Evolutionary conservation across 768 basidiomycete species (phyloP).

Genomic region (Mycena latifolia): DNA sequence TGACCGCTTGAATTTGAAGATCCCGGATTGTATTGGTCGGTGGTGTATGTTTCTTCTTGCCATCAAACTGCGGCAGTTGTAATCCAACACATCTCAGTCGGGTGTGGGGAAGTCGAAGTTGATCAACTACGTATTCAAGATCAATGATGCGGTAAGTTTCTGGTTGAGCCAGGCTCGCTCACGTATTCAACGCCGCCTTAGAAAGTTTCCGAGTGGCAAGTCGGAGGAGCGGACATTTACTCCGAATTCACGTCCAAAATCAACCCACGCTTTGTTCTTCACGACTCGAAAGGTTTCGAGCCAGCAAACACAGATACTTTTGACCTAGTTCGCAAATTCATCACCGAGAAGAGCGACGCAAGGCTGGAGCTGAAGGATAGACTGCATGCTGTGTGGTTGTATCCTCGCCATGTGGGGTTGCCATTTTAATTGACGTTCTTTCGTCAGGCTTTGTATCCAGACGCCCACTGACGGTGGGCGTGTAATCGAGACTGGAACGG

Average conservation of each 20-base stretch:
- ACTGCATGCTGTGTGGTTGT: constrained; percentile 48
- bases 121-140: constrained; percentile 1
- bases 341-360: constrained; percentile 33
- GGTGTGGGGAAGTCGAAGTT: constrained; percentile 9
- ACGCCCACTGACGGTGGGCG: not conserved
- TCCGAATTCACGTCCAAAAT: constrained; percentile 40
- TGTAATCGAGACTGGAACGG: constrained; percentile 1
- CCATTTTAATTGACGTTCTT: no score
- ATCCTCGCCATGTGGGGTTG: no score
- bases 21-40: no score
- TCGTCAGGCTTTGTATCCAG: constrained; percentile 8
- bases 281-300: constrained; percentile 48
- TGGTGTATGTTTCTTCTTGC: no score
- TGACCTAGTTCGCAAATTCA: constrained; percentile 41
- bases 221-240: constrained; percentile 43
- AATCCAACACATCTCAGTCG: no score
- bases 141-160: constrained; percentile 38
- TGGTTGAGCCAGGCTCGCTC: no score
- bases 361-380: constrained; percentile 38
- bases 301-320: constrained; percentile 41
- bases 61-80: no score
- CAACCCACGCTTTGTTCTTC: constrained; percentile 45
- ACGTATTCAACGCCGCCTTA: no score
- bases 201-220: constrained; percentile 37
- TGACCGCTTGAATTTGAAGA: no score